Percentiles rank a stretch among this genome's conserved stretches.
Conservation (phyloP, 2,329 filamentous ascomycete genomes). For the Paraphaeosphaeria sporulosa region DNA sequence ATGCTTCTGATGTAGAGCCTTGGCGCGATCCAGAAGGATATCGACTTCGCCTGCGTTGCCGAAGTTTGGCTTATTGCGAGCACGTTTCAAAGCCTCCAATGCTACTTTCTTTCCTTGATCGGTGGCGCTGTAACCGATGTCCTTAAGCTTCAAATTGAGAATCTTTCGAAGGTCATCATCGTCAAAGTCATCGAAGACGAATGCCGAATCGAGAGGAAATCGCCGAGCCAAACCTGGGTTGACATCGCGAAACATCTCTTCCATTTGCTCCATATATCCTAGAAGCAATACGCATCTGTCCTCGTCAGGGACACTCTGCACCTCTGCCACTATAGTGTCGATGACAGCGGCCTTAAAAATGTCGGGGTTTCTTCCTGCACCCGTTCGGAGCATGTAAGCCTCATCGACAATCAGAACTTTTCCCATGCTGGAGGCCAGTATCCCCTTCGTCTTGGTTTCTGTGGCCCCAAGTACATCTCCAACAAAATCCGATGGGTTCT, state of each 20-base stretch:
- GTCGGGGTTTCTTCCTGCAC: slow-evolving; percentile 49
- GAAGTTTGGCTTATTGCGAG: slow-evolving; percentile 70
- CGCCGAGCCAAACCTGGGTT: slow-evolving; percentile 74
- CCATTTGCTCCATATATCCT: slow-evolving; percentile 75
- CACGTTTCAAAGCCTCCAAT: slow-evolving; percentile 66
- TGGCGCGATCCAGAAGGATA: slow-evolving; percentile 68
- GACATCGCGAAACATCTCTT: slow-evolving; percentile 74
- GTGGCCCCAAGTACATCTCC: slow-evolving; percentile 70
- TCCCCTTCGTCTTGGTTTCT: slow-evolving; percentile 75
- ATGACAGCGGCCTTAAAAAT: slow-evolving; percentile 70
- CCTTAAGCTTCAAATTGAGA: slow-evolving; percentile 68
- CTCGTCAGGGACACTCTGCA: slow-evolving; percentile 73
- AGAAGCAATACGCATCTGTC: slow-evolving; percentile 76
- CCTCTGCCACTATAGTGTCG: slow-evolving; percentile 76
- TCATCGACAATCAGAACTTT: slow-evolving; percentile 85
- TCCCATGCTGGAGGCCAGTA: slow-evolving; percentile 70
- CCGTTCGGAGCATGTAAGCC: slow-evolving; percentile 70
- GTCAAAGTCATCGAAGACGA: slow-evolving; percentile 73
- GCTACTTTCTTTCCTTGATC: slow-evolving; percentile 59
- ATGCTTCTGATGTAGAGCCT: slow-evolving; percentile 59
- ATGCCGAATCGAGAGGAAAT: slow-evolving; percentile 70
- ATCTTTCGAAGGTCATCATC: slow-evolving; percentile 66
- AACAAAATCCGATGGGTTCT: slow-evolving; percentile 78
- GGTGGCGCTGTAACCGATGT: slow-evolving; percentile 62
- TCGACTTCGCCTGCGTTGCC: slow-evolving; percentile 80